Conservation (phyloP, 2,329 filamentous ascomycete genomes). For the Cryphonectria parasitica region DNA sequence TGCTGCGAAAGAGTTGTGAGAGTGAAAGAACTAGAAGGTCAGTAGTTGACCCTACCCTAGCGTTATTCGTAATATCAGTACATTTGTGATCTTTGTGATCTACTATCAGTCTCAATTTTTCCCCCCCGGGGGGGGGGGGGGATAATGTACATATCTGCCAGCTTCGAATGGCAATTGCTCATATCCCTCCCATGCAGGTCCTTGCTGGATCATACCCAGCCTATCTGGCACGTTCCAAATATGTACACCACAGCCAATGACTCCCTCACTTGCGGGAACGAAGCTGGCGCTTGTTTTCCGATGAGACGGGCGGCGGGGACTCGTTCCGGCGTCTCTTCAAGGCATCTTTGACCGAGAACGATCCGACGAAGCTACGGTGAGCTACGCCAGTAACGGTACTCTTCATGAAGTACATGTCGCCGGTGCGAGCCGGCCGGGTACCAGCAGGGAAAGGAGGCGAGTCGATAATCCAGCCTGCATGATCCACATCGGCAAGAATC, state of each 20-base stretch:
- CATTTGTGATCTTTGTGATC: too few relatives aligned
- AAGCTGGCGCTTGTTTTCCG: constrained; percentile 1
- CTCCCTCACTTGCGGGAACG: background rate
- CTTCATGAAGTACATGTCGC: constrained; percentile 16
- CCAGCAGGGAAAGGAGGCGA: constrained; percentile 11
- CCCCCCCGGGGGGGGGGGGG: too few relatives aligned
- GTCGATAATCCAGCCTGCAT: constrained; percentile 20
- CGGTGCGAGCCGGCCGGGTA: constrained; percentile 9
- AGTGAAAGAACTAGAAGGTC: background rate
- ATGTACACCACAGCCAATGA: background rate
- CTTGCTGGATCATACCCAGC: background rate
- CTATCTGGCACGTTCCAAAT: background rate
- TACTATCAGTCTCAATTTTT: background rate
- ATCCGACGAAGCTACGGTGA: constrained; percentile 13
- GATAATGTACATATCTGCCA: background rate
- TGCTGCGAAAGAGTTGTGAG: background rate
- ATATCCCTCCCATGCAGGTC: background rate
- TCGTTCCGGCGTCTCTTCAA: constrained; percentile 11
- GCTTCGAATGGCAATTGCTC: background rate
- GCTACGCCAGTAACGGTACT: background rate
- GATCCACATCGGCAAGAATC: constrained; percentile 17
- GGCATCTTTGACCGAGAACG: constrained; percentile 11
- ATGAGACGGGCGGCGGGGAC: constrained; percentile 1
- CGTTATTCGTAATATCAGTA: background rate
- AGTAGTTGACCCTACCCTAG: background rate